A percentile compares a stretch with the other conserved stretches of the same genome.
These are phyloP conservation scores for Papiliotrema laurentii DNA, from an alignment of 1,284 basidiomycete species.

Conservation along the genomic window DNA sequence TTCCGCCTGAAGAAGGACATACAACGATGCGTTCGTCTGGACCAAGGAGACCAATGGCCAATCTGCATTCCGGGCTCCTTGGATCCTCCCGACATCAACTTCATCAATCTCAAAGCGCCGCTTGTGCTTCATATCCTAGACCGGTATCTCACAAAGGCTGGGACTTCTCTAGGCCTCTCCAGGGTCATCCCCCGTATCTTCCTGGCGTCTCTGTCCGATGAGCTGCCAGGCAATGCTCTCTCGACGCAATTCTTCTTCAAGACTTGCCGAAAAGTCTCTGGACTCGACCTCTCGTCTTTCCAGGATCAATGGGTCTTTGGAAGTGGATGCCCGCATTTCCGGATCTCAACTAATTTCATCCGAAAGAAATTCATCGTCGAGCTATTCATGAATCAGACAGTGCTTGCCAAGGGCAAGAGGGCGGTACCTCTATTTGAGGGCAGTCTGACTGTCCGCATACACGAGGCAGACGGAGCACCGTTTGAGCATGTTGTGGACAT, in stretches of 20 bases:
- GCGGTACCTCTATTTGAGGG: slow-evolving; percentile 89
- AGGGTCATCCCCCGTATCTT: slow-evolving; percentile 94
- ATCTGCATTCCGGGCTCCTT: slow-evolving; percentile 79
- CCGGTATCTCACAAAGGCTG: slow-evolving; percentile 85
- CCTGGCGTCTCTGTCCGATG: slow-evolving; percentile 87
- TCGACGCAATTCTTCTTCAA: slow-evolving; percentile 88
- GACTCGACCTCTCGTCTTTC: slow-evolving; percentile 82
- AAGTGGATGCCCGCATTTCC: slow-evolving; percentile 89
- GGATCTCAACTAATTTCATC: slow-evolving; percentile 87
- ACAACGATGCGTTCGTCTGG: slow-evolving; percentile 83
- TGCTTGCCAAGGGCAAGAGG: slow-evolving; percentile 70
- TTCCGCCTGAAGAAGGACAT: slow-evolving; percentile 95
- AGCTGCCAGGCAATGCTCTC: slow-evolving; percentile 76
- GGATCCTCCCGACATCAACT: slow-evolving; percentile 83
- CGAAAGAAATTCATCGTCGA: slow-evolving; percentile 98
- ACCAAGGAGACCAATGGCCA: slow-evolving; percentile 85
- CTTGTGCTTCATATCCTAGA: slow-evolving; percentile 95
- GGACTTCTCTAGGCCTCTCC: slow-evolving; percentile 88
- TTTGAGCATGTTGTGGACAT: slow-evolving; percentile 98
- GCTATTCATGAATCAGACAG: slow-evolving; percentile 84
- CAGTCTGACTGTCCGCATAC: slow-evolving; percentile 96
- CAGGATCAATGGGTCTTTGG: slow-evolving; percentile 99
- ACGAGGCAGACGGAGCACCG: slow-evolving; percentile 97
- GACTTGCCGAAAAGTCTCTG: slow-evolving; percentile 88
- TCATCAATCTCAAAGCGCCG: slow-evolving; percentile 92